Conservation (phyloP, 805 yeast species). For the Ogataea sp. region DNA sequence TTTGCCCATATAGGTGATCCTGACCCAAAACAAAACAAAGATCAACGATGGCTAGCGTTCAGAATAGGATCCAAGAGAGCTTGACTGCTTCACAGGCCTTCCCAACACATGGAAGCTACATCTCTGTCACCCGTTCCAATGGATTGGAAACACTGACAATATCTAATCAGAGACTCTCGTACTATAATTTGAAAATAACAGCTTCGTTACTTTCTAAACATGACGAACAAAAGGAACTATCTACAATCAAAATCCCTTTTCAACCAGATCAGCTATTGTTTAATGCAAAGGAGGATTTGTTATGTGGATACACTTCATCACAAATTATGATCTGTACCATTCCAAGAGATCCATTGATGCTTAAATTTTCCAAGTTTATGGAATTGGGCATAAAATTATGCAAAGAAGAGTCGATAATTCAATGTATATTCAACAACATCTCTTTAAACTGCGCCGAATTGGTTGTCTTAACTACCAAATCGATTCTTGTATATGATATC, state of each 20-base stretch:
- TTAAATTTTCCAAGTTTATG: constrained; percentile 6
- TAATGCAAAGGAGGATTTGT: constrained; percentile 17
- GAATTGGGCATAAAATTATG: constrained; percentile 5
- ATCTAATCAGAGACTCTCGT: constrained; percentile 9
- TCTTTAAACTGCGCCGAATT: constrained; percentile 35
- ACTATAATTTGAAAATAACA: constrained; percentile 1
- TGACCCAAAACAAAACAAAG: no score
- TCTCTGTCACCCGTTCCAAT: constrained; percentile 13
- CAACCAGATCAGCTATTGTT: constrained; percentile 16
- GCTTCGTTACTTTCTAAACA: background rate
- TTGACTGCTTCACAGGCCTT: background rate
- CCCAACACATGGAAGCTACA: background rate
- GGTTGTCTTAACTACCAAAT: constrained; percentile 31
- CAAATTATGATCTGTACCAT: background rate
- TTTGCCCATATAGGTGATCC: no score
- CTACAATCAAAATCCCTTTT: constrained; percentile 9
- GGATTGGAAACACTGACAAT: constrained; percentile 22
- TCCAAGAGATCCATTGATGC: constrained; percentile 1
- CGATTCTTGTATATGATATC: constrained; percentile 29
- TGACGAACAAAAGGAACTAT: background rate
- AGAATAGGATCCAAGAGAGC: background rate
- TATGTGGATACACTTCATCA: constrained; percentile 16
- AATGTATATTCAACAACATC: constrained; percentile 36
- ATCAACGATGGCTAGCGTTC: background rate
- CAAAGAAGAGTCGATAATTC: constrained; percentile 22